These are phyloP conservation scores for Yarrowia sp. DNA, from an alignment of 805 yeast species.

Conservation along the genomic window DNA sequence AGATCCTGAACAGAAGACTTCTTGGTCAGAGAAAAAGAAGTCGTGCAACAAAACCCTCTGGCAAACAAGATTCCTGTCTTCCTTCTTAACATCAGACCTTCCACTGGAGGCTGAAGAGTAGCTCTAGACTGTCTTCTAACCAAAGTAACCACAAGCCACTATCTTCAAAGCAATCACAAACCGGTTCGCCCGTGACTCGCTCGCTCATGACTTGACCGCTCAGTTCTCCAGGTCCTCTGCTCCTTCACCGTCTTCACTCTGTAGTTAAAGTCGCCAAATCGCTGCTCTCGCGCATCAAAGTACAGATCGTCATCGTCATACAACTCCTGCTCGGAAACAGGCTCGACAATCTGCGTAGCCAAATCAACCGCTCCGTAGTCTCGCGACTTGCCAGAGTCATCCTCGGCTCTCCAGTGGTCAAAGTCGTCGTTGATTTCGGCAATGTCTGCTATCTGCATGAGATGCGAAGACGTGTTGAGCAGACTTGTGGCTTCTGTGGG, in stretches of 20 bases:
- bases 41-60: no score
- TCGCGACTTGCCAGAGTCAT: neutral
- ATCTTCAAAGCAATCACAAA: no score
- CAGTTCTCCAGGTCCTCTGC: neutral
- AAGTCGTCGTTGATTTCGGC: neutral
- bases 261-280: slow-evolving; percentile 45
- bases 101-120: no score
- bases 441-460: neutral
- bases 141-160: no score
- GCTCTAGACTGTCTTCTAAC: no score
- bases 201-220: no score
- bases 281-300: slow-evolving; percentile 36
- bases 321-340: slow-evolving; percentile 30
- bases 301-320: slow-evolving; percentile 40
- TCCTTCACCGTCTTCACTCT: slow-evolving; percentile 43
- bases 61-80: no score
- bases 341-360: slow-evolving; percentile 5
- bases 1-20: no score
- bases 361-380: slow-evolving; percentile 27
- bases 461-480: no score
- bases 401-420: slow-evolving; percentile 6
- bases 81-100: no score
- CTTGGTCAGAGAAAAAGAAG: no score
- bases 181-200: no score
- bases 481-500: neutral